Base-by-base conservation (phyloP, 225 moss, liverwort and hornwort genomes). In the Marchantia paleacea region DNA sequence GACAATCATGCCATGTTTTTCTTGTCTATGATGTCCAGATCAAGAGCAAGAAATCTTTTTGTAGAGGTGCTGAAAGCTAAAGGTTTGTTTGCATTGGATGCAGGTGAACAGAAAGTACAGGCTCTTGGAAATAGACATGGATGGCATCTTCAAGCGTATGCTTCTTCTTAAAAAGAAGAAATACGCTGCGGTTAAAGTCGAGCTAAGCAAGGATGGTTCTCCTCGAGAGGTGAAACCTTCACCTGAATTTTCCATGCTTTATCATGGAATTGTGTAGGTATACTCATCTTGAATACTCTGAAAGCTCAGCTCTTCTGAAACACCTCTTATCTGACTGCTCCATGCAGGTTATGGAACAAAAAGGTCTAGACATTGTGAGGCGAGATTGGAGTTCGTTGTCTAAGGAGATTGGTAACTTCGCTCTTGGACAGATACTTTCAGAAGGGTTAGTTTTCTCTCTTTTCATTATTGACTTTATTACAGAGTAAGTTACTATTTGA, bases 301-400 rank as follows among this genome's bases (percentile, higher is more conserved):
- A 75, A 29, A 39, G 39, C 28, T 75, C 64, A 22, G 22, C 1
- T 52, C 11, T 26, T 75, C 26, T 29, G 10, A 4, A 25, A 15
- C 12, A 73, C 24, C n/a, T n/a, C 60, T 61, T 10, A 19, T 0
- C 13, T 62, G 15, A 22, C 10, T 79, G 75, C 31, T 51, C 18
- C 3, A 7, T 16, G 74, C 92, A 99, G 97, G 87, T 92, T 52
- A 95, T 94, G 18, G 99, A 99, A 85, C 99, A 99, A 80, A 99
- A 99, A 79, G 99, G 99, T 77, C 94, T 99, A 52, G 99, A 99
- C 79, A 99, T 99, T 54, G 99, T 99, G 51, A 89, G 99, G 75
- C 92, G 99, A 81, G 99, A 99, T 79, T 99, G 99, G 99, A 95
- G 95, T 92, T 85, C 90, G 14, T 84, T 99, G 8, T 99, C 99